These are phyloP conservation scores for Sporothrix phasma DNA, from an alignment of 2,329 filamentous ascomycete genomes.

Conservation along the genomic window DNA sequence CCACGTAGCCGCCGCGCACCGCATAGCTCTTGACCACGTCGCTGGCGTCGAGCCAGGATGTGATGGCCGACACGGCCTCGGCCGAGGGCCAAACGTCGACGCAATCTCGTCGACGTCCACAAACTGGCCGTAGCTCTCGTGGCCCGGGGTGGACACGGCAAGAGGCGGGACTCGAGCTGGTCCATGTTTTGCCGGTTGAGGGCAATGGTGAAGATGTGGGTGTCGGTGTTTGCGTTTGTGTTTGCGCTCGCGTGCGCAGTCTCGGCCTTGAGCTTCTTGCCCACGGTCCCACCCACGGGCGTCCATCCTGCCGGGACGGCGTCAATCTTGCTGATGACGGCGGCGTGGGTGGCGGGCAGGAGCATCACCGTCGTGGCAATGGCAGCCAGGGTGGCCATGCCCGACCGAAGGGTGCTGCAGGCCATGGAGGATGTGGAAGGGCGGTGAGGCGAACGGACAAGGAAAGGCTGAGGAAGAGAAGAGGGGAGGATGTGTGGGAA, in stretches of 20 bases:
- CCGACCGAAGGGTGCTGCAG: conserved; percentile 12
- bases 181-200: conserved; percentile 23
- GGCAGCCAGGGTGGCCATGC: conserved; percentile 7
- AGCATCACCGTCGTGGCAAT: conserved; percentile 4
- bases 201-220: conserved; percentile 21
- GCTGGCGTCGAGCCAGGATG: conserved; percentile 45
- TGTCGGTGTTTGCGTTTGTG: neutral
- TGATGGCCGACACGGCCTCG: conserved; percentile 38
- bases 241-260: neutral
- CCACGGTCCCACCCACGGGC: neutral
- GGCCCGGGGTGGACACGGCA: conserved; percentile 50
- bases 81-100: conserved; percentile 38
- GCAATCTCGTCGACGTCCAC: conserved; percentile 49
- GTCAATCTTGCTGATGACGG: conserved; percentile 16
- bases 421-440: conserved; percentile 8
- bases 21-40: conserved; percentile 33
- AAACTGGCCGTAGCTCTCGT: conserved; percentile 49
- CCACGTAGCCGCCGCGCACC: conserved; percentile 31
- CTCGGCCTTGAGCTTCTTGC: neutral
- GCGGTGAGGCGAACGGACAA: neutral
- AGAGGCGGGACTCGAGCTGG: conserved; percentile 48
- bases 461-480: neutral
- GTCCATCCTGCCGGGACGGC: conserved; percentile 17
- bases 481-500: neutral
- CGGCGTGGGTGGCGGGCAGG: conserved; percentile 11